phyloP scores from a whole-genome alignment of 495 filamentous ascomycete species.

The Daldinia childiae region DNA sequence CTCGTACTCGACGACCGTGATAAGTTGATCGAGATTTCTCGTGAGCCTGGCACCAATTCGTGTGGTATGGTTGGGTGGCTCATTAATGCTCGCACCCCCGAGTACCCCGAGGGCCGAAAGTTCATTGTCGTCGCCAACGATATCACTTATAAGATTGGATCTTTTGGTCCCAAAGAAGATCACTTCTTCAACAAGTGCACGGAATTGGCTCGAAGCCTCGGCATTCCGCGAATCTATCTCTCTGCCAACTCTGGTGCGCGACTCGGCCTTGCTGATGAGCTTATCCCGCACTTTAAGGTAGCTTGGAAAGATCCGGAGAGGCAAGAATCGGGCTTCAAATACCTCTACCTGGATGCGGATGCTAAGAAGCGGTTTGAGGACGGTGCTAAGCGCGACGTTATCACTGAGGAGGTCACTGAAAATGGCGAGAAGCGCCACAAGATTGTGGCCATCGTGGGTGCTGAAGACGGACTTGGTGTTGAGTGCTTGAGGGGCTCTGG shows the following conservation, averaged over 20 bases:
- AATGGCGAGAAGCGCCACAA: slow-evolving; percentile 91
- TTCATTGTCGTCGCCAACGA: slow-evolving; percentile 99
- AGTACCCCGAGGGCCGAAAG: slow-evolving; percentile 90
- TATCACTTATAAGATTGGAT: slow-evolving; percentile 98
- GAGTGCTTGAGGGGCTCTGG: slow-evolving; percentile 97
- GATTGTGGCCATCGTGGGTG: slow-evolving; percentile 93
- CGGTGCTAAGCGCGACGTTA: slow-evolving; percentile 80
- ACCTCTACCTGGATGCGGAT: slow-evolving; percentile 92
- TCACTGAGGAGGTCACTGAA: slow-evolving; percentile 85
- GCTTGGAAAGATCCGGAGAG: slow-evolving; percentile 90
- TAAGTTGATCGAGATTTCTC: slow-evolving; percentile 88
- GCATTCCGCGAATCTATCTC: slow-evolving; percentile 95
- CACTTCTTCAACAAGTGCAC: slow-evolving; percentile 99
- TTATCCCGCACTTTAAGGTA: slow-evolving; percentile 95
- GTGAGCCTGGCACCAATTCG: slow-evolving; percentile 92
- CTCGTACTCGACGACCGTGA: slow-evolving; percentile 94
- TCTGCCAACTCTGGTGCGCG: slow-evolving; percentile 99
- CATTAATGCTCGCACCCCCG: slow-evolving; percentile 95
- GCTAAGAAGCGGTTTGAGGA: slow-evolving; percentile 89
- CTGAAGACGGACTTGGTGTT: slow-evolving; percentile 95
- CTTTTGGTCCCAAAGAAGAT: slow-evolving; percentile 95
- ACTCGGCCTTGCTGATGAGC: slow-evolving; percentile 94
- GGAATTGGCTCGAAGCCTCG: slow-evolving; percentile 89
- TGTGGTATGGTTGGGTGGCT: slow-evolving; percentile 99
- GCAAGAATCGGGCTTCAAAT: slow-evolving; percentile 95